These are phyloP conservation scores for Fusarium albidum DNA, from an alignment of 2,329 filamentous ascomycete genomes.

Conservation along the genomic window DNA sequence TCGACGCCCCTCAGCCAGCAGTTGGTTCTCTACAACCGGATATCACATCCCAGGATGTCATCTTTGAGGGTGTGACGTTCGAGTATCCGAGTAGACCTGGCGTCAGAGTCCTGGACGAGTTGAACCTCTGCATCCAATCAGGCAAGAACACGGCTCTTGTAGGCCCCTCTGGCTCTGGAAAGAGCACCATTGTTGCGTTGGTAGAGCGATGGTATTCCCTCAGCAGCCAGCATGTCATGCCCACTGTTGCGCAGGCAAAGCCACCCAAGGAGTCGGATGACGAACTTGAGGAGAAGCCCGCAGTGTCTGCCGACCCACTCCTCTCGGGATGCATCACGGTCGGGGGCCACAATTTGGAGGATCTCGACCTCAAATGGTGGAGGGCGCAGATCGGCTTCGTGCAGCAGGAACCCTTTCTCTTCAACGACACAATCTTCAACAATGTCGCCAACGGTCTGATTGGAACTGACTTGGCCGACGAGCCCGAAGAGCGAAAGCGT, in stretches of 20 bases:
- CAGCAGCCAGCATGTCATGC: slow-evolving; percentile 21
- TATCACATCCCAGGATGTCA: slow-evolving; percentile 37
- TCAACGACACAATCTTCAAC: slow-evolving; percentile 56
- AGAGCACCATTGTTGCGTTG: no score
- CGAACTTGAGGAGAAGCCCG: fast-evolving
- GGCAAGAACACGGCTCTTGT: slow-evolving; percentile 74
- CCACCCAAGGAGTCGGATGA: neutral
- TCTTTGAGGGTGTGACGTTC: slow-evolving; percentile 61
- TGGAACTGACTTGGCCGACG: slow-evolving; percentile 47
- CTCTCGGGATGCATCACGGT: no score
- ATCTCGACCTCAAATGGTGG: slow-evolving; percentile 34
- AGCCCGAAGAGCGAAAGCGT: slow-evolving; percentile 49
- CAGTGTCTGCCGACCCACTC: no score
- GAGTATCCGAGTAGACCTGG: slow-evolving; percentile 69
- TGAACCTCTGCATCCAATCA: slow-evolving; percentile 61
- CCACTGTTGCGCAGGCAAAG: slow-evolving; percentile 9
- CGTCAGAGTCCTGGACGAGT: slow-evolving; percentile 62
- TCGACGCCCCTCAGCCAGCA: slow-evolving; percentile 29
- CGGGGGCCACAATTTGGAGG: slow-evolving; percentile 19
- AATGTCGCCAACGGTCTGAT: slow-evolving; percentile 58
- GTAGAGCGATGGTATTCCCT: neutral
- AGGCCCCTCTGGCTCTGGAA: slow-evolving; percentile 44
- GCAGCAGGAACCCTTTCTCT: slow-evolving; percentile 64
- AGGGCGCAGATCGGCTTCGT: slow-evolving; percentile 48
- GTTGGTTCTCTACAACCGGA: no score